A percentile compares a stretch with the other conserved stretches of the same genome.
Evolutionary conservation across 2,329 filamentous ascomycete species (phyloP).

Genomic region (Ceratocystis destructans): DNA sequence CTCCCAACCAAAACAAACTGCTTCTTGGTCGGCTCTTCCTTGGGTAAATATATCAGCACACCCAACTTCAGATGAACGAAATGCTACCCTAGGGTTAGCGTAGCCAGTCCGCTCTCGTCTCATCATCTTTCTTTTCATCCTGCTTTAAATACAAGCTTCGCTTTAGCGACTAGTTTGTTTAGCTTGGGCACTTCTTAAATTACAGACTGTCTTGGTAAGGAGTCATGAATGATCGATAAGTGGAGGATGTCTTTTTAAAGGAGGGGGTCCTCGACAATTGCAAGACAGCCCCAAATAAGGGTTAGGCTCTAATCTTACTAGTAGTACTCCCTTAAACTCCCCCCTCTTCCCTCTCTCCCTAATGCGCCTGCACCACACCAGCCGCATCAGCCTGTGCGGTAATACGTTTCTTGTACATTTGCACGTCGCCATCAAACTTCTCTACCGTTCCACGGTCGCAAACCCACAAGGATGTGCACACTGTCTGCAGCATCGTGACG

Average conservation of each 20-base stretch:
- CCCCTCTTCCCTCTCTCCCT: slow-evolving; percentile 10
- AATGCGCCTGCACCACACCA: slow-evolving; percentile 65
- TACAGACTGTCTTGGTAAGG: not conserved
- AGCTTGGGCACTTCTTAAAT: not conserved
- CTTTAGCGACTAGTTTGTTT: not conserved
- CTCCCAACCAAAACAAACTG: not conserved
- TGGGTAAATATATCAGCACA: slow-evolving; percentile 7
- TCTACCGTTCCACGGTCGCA: slow-evolving; percentile 88
- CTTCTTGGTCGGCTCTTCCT: not conserved
- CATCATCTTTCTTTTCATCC: not conserved
- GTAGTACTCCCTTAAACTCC: not conserved
- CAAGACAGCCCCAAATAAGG: not conserved
- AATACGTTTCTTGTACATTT: slow-evolving; percentile 96
- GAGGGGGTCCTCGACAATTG: not conserved
- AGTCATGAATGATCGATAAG: no score
- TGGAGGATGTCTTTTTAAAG: not conserved
- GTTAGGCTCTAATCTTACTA: not conserved
- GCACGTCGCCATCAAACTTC: slow-evolving; percentile 90
- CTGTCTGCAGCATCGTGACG: slow-evolving; percentile 94
- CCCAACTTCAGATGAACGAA: not conserved
- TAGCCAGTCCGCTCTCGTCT: not conserved
- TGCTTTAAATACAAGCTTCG: not conserved
- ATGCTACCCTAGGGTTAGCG: not conserved
- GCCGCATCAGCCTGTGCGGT: slow-evolving; percentile 73
- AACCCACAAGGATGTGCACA: slow-evolving; percentile 91